Evolutionary conservation across 2,329 filamentous ascomycete genomes (phyloP), one percentile per base, ranked within the genome.

Genomic region (Fusarium foetens): DNA sequence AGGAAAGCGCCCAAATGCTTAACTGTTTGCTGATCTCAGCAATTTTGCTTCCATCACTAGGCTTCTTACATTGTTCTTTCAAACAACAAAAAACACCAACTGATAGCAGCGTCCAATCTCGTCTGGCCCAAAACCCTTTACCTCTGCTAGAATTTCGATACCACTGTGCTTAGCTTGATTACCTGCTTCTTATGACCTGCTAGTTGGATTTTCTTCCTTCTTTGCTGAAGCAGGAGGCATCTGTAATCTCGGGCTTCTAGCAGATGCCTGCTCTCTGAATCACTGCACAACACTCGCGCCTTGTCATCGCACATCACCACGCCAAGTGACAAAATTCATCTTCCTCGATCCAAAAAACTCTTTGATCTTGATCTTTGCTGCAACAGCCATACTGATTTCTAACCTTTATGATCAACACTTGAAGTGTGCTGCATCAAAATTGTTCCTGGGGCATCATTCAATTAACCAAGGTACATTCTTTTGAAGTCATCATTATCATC

Each of bases 181-280:
- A 12, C 19, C 17, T 11, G 31, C 23, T 35, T 49, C n/a, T n/a
- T 49, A 17, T 14, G 19, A n/a, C 8, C 21, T 23, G 10, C 39
- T 23, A 11, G 41, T 35, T 58, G 11, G 9, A 12, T 19, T 29
- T 41, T 9, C 6, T 38, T n/a, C 14, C 29, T 27, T 52, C 41
- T n/a, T 45, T 35, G 19, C 31, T 11, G 11, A 7, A 36, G 25
- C 43, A 45, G 36, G 19, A 25, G n/a, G 29, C 29, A 49, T 25
- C 33, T 31, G 21, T 19, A 45, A 35, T 21, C 27, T 55, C 36
- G 25, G 23, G 7, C n/a, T 43, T 63, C 23, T n/a, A 39, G 54
- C 17, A 43, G 25, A 41, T 27, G 61, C 49, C 19, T 25, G 19
- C 16, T 61, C 21, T 19, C 27, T 70, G 69, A 72, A 66, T 66